Evolutionary conservation across 495 filamentous ascomycete species (phyloP), one percentile per base, ranked within the genome.

Genomic region (Aspergillus sparsus): DNA sequence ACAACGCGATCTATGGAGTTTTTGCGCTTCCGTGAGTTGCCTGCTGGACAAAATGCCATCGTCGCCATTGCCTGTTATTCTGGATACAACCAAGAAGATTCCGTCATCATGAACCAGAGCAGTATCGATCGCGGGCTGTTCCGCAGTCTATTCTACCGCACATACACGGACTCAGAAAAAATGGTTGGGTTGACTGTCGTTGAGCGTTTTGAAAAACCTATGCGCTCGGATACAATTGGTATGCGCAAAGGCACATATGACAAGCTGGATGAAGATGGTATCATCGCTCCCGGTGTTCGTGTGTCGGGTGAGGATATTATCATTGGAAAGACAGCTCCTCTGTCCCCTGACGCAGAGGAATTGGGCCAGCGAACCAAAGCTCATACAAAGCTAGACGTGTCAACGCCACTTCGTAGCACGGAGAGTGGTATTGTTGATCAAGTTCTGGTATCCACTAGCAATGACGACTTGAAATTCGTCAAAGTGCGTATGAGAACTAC

Each of bases 1-100:
- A 99, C 92, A 1, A 99, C 94, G 11, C 86, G 94, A 27, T 96
- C 92, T 1, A 99, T 99, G 95, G 94, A 99, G 73, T 98, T 91
- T 74, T 80, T 99, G 63, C 96, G 95, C 61, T 99, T 98, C 85
- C 84, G 94, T 67, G 95, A 99, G 74, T 78, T 99, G 54, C 94
- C 94, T 3, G 94, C 94, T 31, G 94, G 94, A 7, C 94, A 99
- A 75, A 99, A 99, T 66, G 94, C 94, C 18, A 98, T 99, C 66
- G 94, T 99, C 11, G 94, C 95, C 37, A 98, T 99, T 79, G 84
- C 90, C 47, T 92, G 89, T 72, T 99, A 98, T 76, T 96, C 92
- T 13, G 94, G 94, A n/a, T 99, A 98, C 82, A 98, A 99, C 72
- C 95, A 98, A 73, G 94, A 99, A 90, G 94, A 99, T 84, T 98